A percentile compares a stretch with the other conserved stretches of the same genome.
phyloP scores from a whole-genome alignment of 208 protist genomes.

The Leishmania guyanensis region DNA sequence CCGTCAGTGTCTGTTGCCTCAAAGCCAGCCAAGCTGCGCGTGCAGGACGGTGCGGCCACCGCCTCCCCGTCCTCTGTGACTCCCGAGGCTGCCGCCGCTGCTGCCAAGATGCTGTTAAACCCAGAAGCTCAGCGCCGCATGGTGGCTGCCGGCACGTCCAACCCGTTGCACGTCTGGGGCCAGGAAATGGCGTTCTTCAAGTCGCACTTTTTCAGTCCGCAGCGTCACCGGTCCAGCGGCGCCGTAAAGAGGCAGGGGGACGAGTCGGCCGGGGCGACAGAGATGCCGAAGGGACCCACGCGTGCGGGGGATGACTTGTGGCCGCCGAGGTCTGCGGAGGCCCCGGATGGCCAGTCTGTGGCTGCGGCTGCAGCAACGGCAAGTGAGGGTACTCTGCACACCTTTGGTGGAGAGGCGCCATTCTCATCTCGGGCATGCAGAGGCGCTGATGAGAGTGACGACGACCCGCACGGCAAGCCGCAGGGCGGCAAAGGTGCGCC shows the following conservation, averaged over 20 bases:
- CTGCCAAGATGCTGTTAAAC: slow-evolving; percentile 7
- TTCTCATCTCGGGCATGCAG: background rate
- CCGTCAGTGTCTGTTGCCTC: background rate
- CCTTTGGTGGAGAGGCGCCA: background rate
- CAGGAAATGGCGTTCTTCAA: slow-evolving; percentile 37
- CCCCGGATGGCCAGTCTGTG: background rate
- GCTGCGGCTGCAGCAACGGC: background rate
- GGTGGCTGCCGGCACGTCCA: slow-evolving; percentile 26
- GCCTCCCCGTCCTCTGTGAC: background rate
- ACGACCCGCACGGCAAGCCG: background rate
- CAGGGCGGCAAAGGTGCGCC: slow-evolving; percentile 2
- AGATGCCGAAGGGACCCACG: slow-evolving; percentile 6
- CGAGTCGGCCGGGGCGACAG: slow-evolving; percentile 7
- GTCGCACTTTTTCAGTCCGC: slow-evolving; percentile 21
- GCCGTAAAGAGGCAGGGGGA: background rate
- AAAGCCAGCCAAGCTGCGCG: background rate
- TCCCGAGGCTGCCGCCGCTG: slow-evolving; percentile 1
- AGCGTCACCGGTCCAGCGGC: background rate
- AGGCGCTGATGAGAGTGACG: background rate
- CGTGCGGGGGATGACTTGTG: background rate
- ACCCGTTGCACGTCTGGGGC: slow-evolving; percentile 39
- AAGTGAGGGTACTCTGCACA: background rate
- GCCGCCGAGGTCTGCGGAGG: slow-evolving; percentile 9
- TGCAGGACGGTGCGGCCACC: background rate
- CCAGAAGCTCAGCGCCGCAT: slow-evolving; percentile 15